Conservation (phyloP, 768 basidiomycete species). For the Kwoniella europaea region DNA sequence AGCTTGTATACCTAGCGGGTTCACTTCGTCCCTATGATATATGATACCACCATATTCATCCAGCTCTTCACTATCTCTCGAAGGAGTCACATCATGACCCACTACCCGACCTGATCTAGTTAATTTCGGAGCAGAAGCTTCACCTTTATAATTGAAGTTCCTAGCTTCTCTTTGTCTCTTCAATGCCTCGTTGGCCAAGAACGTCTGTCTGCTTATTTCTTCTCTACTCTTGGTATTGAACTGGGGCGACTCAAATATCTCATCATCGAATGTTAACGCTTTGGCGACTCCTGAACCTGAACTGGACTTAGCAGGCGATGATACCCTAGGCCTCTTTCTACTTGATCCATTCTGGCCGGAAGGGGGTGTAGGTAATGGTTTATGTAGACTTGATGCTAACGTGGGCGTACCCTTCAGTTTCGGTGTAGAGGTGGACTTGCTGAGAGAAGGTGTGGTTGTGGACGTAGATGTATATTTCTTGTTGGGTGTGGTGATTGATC, state of each 20-base stretch:
- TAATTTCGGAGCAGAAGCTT: conserved; percentile 48
- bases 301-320: conserved; percentile 3
- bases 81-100: conserved; percentile 6
- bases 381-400: conserved; percentile 12
- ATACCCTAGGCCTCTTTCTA: conserved; percentile 22
- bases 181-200: conserved; percentile 52
- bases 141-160: conserved; percentile 55
- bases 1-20: conserved; percentile 18
- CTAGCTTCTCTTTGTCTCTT: conserved; percentile 52
- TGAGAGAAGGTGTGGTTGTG: conserved; percentile 4
- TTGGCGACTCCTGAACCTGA: conserved; percentile 1
- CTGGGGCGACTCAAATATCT: conserved; percentile 14
- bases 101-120: conserved; percentile 48
- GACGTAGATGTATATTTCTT: not conserved
- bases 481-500: no score
- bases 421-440: not conserved
- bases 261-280: conserved; percentile 18
- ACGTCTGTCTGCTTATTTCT: conserved; percentile 32
- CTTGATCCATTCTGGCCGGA: not conserved
- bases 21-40: conserved; percentile 6
- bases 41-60: conserved; percentile 33
- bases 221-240: not conserved
- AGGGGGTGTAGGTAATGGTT: conserved; percentile 19
- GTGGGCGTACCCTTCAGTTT: conserved; percentile 14
- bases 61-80: conserved; percentile 29